Evolutionary conservation across 345 rosid genomes (phyloP).

Genomic region (Euphorbia pulcherrima): DNA sequence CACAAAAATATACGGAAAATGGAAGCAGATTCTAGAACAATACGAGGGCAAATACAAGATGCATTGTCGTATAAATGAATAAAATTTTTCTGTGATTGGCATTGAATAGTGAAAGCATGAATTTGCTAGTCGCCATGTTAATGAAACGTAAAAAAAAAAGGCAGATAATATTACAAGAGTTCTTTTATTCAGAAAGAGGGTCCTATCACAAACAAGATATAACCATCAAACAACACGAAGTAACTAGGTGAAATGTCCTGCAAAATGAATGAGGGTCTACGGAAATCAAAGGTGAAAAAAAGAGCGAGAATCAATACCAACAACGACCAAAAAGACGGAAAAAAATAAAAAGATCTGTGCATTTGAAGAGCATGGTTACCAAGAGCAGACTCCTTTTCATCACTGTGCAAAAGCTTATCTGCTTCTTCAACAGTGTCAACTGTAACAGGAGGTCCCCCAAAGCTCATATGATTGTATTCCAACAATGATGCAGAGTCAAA

Average conservation of each 20-base stretch:
- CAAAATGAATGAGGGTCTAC: neutral
- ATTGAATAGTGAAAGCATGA: neutral
- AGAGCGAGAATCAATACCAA: no score
- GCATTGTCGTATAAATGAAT: neutral
- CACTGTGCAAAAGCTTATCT: slow-evolving; percentile 51
- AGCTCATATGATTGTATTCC: slow-evolving; percentile 90
- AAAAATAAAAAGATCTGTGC: neutral
- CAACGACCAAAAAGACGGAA: neutral
- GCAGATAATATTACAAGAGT: neutral
- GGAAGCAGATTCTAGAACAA: neutral
- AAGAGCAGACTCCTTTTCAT: slow-evolving; percentile 66
- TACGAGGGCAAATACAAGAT: neutral
- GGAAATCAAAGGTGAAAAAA: neutral
- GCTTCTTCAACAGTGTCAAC: slow-evolving; percentile 77
- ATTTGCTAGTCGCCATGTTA: neutral
- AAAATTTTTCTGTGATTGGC: neutral
- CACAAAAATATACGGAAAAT: neutral
- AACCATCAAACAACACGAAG: neutral
- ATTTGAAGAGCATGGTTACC: slow-evolving; percentile 37
- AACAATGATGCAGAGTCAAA: slow-evolving; percentile 63
- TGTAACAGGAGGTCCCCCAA: slow-evolving; percentile 89
- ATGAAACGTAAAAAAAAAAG: neutral
- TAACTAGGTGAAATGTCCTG: neutral
- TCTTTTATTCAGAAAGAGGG: neutral
- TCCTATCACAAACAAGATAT: neutral